Evolutionary conservation across 148 eudicot genomes (phyloP).

Genomic region (Salicornia ramosissima): DNA sequence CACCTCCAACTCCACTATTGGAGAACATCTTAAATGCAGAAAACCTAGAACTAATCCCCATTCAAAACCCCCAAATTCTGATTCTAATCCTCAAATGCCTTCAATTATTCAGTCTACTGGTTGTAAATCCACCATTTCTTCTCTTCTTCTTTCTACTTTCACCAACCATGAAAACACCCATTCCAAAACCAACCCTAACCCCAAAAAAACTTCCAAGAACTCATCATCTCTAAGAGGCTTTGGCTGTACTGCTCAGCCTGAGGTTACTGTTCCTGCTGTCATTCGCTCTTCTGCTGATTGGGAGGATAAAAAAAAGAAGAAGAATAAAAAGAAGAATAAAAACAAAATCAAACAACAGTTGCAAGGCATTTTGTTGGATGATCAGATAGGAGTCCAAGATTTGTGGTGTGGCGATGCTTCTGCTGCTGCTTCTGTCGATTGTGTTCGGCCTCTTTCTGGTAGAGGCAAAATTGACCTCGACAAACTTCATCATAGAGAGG

Average conservation of each 20-base stretch:
- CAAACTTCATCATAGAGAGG: constrained; percentile 50
- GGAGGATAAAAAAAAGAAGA: constrained; percentile 30
- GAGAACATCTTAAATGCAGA: constrained; percentile 32
- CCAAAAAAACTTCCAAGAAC: constrained; percentile 45
- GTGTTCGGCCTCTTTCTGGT: constrained; percentile 44
- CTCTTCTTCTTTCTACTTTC: constrained; percentile 41
- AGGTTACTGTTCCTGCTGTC: constrained; percentile 67
- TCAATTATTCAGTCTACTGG: constrained; percentile 41
- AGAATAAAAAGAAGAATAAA: constrained; percentile 21
- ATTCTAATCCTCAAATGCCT: constrained; percentile 33
- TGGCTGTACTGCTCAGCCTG: constrained; percentile 65
- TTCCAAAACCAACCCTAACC: neutral
- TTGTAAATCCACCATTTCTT: constrained; percentile 53
- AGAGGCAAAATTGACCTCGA: constrained; percentile 52
- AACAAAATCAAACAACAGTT: constrained; percentile 29
- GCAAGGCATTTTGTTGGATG: constrained; percentile 24
- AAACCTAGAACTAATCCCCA: constrained; percentile 32
- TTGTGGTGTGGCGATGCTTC: constrained; percentile 90
- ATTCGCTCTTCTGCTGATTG: constrained; percentile 67
- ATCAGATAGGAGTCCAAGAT: constrained; percentile 43
- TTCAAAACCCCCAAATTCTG: constrained; percentile 7
- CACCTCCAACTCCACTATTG: constrained; percentile 39
- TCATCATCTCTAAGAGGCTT: constrained; percentile 53
- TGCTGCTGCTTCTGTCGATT: constrained; percentile 58
- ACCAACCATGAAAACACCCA: constrained; percentile 14